phyloP scores from a whole-genome alignment of 352 stramenopile species.

The Globisporangium viniferum region DNA sequence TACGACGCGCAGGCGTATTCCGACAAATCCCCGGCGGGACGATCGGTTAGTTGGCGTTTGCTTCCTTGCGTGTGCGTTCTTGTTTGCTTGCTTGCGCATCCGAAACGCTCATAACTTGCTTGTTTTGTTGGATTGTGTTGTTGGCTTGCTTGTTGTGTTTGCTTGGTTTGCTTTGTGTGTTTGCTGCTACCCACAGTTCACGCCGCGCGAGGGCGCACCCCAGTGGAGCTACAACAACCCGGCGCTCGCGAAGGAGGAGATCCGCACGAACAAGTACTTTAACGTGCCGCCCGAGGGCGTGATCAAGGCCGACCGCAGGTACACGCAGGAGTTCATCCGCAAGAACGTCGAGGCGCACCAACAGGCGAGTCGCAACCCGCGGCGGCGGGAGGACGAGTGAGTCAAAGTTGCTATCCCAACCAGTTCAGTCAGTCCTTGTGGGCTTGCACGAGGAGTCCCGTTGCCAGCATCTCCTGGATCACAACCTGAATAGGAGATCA shows the following conservation, averaged over 20 bases:
- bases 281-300: slow-evolving; percentile 46
- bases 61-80: background rate
- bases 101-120: slow-evolving; percentile 1
- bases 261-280: slow-evolving; percentile 42
- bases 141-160: background rate
- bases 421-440: background rate
- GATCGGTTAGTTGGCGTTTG: slow-evolving; percentile 32
- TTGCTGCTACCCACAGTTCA: slow-evolving; percentile 3
- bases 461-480: slow-evolving; percentile 16
- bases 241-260: slow-evolving; percentile 32
- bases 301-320: slow-evolving; percentile 53
- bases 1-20: slow-evolving; percentile 57
- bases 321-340: slow-evolving; percentile 67
- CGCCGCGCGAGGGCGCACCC: slow-evolving; percentile 24
- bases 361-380: slow-evolving; percentile 27
- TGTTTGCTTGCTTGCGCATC: background rate
- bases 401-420: background rate
- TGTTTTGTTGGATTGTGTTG: background rate
- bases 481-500: background rate
- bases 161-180: background rate
- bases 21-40: slow-evolving; percentile 27
- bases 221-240: slow-evolving; percentile 55
- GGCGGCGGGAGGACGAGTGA: background rate
- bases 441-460: background rate
- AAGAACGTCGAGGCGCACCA: slow-evolving; percentile 46